phyloP scores from a whole-genome alignment of 169 alveolate genomes.

The Plasmodium inui region DNA sequence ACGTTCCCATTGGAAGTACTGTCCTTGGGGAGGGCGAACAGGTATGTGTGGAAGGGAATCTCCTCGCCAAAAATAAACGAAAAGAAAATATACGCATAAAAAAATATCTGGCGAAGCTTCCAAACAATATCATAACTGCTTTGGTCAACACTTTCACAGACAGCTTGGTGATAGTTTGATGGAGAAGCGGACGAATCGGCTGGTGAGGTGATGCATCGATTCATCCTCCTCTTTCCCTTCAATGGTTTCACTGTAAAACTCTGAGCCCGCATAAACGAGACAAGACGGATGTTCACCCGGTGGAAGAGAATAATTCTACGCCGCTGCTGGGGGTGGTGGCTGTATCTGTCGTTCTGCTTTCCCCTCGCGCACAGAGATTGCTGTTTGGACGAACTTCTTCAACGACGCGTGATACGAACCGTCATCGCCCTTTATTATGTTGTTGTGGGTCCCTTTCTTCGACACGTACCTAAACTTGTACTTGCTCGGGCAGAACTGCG shows the following conservation, averaged over 20 bases:
- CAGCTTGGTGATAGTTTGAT: neutral
- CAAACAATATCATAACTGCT: too few species aligned
- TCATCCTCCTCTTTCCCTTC: neutral
- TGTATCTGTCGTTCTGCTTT: neutral
- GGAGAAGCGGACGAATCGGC: neutral
- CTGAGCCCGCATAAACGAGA: neutral
- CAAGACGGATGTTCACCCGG: neutral
- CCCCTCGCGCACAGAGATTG: neutral
- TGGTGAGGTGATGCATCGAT: neutral
- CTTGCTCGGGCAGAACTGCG: conserved; percentile 29
- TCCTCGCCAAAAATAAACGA: neutral
- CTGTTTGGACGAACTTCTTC: conserved; percentile 21
- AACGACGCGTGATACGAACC: neutral
- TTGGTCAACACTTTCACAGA: neutral
- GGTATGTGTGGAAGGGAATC: neutral
- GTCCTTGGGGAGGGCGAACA: neutral
- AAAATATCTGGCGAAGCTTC: neutral
- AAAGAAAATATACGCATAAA: too few species aligned
- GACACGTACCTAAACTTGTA: neutral
- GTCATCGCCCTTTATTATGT: conserved; percentile 26
- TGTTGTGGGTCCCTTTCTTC: conserved; percentile 28
- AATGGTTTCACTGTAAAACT: neutral
- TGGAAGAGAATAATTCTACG: neutral
- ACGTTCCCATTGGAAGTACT: neutral
- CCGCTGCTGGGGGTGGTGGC: neutral